Base-by-base conservation (phyloP, 2,329 filamentous ascomycete genomes). In the Colletotrichum sp. region DNA sequence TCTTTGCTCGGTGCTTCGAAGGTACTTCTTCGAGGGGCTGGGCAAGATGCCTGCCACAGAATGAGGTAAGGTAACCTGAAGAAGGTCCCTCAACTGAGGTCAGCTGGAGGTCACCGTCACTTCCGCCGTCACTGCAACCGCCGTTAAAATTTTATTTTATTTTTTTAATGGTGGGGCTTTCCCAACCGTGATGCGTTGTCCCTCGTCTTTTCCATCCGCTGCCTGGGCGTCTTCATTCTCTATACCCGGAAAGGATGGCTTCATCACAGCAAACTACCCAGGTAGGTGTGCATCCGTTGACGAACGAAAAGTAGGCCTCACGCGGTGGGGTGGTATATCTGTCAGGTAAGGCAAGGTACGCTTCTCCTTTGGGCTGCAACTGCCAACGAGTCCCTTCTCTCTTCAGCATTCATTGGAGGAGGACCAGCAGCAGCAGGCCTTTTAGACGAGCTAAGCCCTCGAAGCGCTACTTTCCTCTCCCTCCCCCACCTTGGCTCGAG, bases 141-240 rank as follows among this genome's bases (percentile, higher is more conserved):
- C 43, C 43, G 18, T 48, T 22, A 10, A 48, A 22, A 2, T 22
- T 22, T 22, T 22, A 22, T 22, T 22, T 22, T 48, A n/a, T 22
- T 48, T 48, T 48, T 48, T 22, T 48, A 22, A 48, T 48, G 55
- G 43, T 70, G 71, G 71, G 56, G 39, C 71, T 32, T 56, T 39
- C 39, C 39, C 25, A 64, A 74, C 39, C 56, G 28, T 64, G 71
- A 72, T 75, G 69, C 43, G 69, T 60, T 75, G 72, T 62, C 69
- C 55, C 32, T 72, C 62, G 34, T 27, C n/a, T 48, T 22, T 48
- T 27, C 56, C 71, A 64, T 27, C 55, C 39, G 39, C 9, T 74
- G 70, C 34, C 43, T 73, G 66, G 65, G 56, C 70, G 66, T 73
- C 39, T 55, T 32, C 16, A 6, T 58, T 27, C 13, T 58, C 27